These are phyloP conservation scores for Paramecium biaurelia DNA, from an alignment of 73 alveolate species.

Conservation along the genomic window DNA sequence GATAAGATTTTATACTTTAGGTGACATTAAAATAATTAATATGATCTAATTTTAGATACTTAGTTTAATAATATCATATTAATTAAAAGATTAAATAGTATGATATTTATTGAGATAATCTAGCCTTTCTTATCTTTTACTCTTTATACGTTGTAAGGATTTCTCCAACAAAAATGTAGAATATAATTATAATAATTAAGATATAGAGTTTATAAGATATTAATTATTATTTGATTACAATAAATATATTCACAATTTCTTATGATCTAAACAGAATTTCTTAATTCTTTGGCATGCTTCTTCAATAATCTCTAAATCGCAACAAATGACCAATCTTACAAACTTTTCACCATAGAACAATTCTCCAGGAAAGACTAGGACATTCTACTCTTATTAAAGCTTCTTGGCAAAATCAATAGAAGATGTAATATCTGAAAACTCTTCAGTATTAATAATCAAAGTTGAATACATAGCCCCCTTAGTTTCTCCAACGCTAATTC, in stretches of 20 bases:
- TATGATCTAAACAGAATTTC: slow-evolving; percentile 37
- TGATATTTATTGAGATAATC: too few relatives aligned
- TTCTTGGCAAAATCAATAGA: slow-evolving; percentile 54
- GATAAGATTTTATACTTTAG: too few relatives aligned
- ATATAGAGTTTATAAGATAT: too few relatives aligned
- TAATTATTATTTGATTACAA: background rate
- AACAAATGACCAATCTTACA: slow-evolving; percentile 59
- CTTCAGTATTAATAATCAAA: slow-evolving; percentile 7
- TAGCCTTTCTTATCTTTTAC: too few relatives aligned
- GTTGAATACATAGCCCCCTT: slow-evolving; percentile 62
- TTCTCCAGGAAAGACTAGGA: slow-evolving; percentile 64
- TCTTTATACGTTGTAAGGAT: too few relatives aligned
- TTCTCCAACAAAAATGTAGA: too few relatives aligned
- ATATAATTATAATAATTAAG: too few relatives aligned
- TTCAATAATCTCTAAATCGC: slow-evolving; percentile 12
- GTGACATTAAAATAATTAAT: too few relatives aligned
- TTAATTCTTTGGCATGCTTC: slow-evolving; percentile 53
- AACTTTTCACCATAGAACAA: slow-evolving; percentile 56
- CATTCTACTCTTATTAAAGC: slow-evolving; percentile 55
- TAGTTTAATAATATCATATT: too few relatives aligned
- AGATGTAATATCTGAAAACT: slow-evolving; percentile 6
- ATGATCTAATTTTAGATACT: too few relatives aligned
- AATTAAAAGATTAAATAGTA: too few relatives aligned
- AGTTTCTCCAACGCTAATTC: slow-evolving; percentile 61
- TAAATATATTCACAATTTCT: background rate